Evolutionary conservation across 495 filamentous ascomycete species (phyloP).

Genomic region (Copromyces sp.): DNA sequence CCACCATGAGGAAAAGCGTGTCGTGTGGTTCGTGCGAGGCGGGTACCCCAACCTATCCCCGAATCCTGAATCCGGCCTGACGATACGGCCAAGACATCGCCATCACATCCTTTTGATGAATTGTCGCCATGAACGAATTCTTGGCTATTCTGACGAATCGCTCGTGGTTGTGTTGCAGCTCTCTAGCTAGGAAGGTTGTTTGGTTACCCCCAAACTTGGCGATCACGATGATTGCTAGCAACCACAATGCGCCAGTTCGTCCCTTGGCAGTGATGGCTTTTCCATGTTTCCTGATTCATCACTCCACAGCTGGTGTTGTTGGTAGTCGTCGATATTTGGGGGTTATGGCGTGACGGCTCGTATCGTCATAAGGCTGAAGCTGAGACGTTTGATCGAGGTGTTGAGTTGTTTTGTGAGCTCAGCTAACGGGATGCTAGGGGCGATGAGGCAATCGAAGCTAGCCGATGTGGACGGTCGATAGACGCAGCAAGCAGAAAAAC

Average conservation of each 20-base stretch:
- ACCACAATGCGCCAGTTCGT: neutral
- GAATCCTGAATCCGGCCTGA: neutral
- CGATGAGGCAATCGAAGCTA: neutral
- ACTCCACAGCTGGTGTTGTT: neutral
- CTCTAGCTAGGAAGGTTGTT: neutral
- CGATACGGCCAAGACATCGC: neutral
- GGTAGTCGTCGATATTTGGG: neutral
- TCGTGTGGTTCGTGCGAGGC: neutral
- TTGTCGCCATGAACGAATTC: neutral
- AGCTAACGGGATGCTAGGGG: neutral
- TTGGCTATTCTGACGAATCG: neutral
- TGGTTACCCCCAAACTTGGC: neutral
- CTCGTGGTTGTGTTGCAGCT: neutral
- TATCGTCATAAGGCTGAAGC: neutral
- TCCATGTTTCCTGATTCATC: neutral
- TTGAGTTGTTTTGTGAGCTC: neutral
- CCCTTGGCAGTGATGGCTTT: neutral
- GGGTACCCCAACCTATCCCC: neutral
- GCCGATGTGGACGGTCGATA: neutral
- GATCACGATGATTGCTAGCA: neutral
- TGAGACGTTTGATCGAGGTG: neutral
- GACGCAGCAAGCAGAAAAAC: neutral
- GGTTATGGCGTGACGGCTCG: neutral
- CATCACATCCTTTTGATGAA: neutral
- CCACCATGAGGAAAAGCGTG: neutral